Percentiles rank a stretch among this genome's conserved stretches.
phyloP scores from a whole-genome alignment of 2,329 filamentous ascomycete genomes.

The Aureobasidium sp. region DNA sequence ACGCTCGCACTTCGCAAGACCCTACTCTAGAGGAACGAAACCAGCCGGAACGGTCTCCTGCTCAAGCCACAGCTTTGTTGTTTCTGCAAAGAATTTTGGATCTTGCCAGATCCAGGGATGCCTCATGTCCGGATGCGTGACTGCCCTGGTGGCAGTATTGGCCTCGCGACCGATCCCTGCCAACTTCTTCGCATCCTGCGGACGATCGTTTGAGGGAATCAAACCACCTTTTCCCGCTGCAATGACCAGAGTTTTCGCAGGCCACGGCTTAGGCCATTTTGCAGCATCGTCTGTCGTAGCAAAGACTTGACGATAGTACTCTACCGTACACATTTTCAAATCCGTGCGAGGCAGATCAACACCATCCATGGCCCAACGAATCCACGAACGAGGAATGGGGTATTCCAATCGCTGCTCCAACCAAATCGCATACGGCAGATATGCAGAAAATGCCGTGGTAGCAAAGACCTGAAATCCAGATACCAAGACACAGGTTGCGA shows the following conservation, averaged over 20 bases:
- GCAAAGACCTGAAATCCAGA: background rate
- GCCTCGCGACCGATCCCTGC: background rate
- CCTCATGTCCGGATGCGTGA: background rate
- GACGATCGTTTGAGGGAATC: background rate
- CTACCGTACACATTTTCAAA: background rate
- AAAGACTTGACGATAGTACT: background rate
- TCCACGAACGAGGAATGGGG: background rate
- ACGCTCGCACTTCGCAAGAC: background rate
- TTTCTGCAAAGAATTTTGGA: background rate
- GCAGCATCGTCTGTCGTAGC: background rate
- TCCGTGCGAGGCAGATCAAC: background rate
- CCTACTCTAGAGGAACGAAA: background rate
- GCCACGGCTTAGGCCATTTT: background rate
- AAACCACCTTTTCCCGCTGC: background rate
- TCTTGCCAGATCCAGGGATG: background rate
- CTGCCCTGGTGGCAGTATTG: background rate
- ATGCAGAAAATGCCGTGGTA: background rate
- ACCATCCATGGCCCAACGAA: background rate
- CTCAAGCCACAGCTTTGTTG: background rate
- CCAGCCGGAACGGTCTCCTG: background rate
- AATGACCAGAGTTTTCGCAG: background rate
- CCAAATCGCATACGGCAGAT: background rate
- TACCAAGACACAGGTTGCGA: background rate
- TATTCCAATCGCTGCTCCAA: background rate
- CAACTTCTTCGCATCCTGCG: background rate